Base-by-base conservation (phyloP, 305 asterid genomes). In the Fraxinus albicans region DNA sequence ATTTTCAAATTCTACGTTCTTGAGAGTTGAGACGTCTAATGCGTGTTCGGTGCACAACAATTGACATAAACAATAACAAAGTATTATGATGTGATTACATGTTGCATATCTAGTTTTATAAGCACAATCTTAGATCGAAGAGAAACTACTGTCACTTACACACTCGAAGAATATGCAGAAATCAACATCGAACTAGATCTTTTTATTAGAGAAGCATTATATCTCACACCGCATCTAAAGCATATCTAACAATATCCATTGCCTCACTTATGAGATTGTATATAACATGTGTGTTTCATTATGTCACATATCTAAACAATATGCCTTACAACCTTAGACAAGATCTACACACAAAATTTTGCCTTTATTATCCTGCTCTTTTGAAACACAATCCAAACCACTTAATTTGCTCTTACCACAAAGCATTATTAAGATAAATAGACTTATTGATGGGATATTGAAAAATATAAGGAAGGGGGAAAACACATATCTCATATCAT, bases 351-450 rank as follows among this genome's bases (percentile, higher is more conserved):
- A 58, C 29, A 58, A 58, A 19, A 17, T 78, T 63, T 4, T 19
- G 55, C 69, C 31, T 42, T 40, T 53, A 42, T 29, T 40, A 84
- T 36, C 79, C 70, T 77, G 27, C 70, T n/a, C 29, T 21, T 60
- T 53, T 38, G 78, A 73, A 58, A 73, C 40, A 73, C 70, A 85
- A 75, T 65, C 53, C 44, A 60, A 12, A 65, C 82, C 83, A 82
- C 79, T 53, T 81, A 72, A 67, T 82, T 79, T 82, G 76, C 85
- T 82, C 82, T 82, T 12, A 21, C 47, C 44, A 75, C 67, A 80
- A 78, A 76, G 79, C 79, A 67, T 79, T 83, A 85, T 85, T 73
- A 78, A 36, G 83, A 73, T 78, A 76, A 33, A 70, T 70, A 40
- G 25, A 29, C 31, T 63, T 75, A 79, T 79, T 82, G 83, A 73